Evolutionary conservation across 2,329 filamentous ascomycete genomes (phyloP), one percentile per base, ranked within the genome.

Genomic region (Aureobasidium sp.): DNA sequence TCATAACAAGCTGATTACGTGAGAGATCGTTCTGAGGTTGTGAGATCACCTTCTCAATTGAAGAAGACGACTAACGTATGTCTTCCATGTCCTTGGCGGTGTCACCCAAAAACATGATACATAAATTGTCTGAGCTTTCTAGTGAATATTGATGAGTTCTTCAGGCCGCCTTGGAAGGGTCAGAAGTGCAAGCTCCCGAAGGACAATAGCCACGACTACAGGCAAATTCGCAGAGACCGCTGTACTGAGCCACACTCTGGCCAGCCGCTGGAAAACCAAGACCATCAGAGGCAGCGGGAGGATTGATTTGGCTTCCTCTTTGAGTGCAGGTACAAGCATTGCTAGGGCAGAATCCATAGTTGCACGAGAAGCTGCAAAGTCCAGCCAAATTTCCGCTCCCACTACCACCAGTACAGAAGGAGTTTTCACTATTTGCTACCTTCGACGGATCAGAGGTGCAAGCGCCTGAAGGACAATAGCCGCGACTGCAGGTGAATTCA

Each of bases 311-410:
- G 10, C 34, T n/a, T 27, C 50, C 50, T 39, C 7, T 52, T 17
- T 17, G 12, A 5, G 50, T 52, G 34, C 50, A 52, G 37, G 34
- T 37, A 9, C 50, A 52, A 39, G 50, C 50, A 27, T 52, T 52
- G 20, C 50, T 52, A 9, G 50, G 50, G 34, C 50, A 52, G 50
- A 52, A 52, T 27, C 50, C 50, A 27, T 52, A 52, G 20, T 52
- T 52, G 50, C 50, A 52, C 15, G 50, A 52, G 20, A 52, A 52
- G 15, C 50, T 52, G 50, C 50, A 52, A 39, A 52, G 50, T 15
- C 50, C 50, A 10, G 50, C 50, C 6, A 52, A 6, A 5, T 52
- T 52, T 15, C 34, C 34, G 7, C 8, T 52, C 5, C 50, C 50
- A 7, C 34, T 52, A 4, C 50, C 50, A 27, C 20, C 50, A 17